Evolutionary conservation across 768 basidiomycete genomes (phyloP), one percentile per base, ranked within the genome.

Genomic region (Omphalotus guepiniiformis): DNA sequence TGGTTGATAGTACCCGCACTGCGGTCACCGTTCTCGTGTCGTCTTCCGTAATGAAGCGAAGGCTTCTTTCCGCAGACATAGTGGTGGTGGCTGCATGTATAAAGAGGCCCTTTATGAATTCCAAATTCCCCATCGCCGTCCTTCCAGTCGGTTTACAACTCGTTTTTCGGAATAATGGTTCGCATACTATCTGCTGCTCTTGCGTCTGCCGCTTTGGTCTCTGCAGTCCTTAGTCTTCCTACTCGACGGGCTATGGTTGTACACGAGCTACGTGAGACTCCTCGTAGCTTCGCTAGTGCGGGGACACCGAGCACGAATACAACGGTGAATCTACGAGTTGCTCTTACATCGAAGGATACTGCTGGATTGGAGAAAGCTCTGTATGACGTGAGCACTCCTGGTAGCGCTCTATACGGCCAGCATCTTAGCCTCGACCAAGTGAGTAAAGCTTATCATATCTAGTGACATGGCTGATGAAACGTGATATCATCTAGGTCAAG

Each of bases 401-500:
- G 55, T 26, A 71, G 59, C 52, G 51, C 59, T 8, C 39, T 53
- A 6, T 72, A 67, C 52, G 66, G 70, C 13, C 61, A 71, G 52
- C 66, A 68, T 44, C 48, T 74, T 29, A 63, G 55, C 48, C 59
- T 63, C 53, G 70, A 66, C 11, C 61, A 72, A 61, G 71, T 74
- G 49, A 27, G 27, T 37, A 42, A n/a, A n/a, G n/a, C n/a, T 27
- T 22, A n/a, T n/a, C n/a, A n/a, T n/a, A n/a, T n/a, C n/a, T n/a
- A n/a, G n/a, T n/a, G n/a, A n/a, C n/a, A n/a, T n/a, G n/a, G n/a
- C n/a, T n/a, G n/a, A n/a, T n/a, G n/a, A n/a, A n/a, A n/a, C n/a
- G n/a, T n/a, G n/a, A n/a, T n/a, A n/a, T n/a, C n/a, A n/a, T n/a
- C n/a, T 36, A 59, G 54, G 53, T 54, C 9, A 55, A 59, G 15